phyloP scores from a whole-genome alignment of 139 green algal genomes.

The Coccomyxa sp. region DNA sequence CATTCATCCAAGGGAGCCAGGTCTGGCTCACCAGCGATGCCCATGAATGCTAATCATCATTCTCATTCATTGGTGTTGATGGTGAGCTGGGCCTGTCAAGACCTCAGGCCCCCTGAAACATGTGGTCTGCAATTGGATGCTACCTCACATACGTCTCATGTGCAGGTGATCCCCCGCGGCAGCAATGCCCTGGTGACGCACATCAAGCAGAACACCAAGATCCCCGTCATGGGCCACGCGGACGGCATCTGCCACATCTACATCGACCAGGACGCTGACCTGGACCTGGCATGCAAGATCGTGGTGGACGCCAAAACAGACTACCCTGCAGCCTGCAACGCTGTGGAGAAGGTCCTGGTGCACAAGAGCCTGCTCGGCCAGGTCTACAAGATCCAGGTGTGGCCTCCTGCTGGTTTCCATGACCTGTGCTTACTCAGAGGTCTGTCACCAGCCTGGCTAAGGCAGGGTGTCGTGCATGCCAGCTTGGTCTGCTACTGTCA shows the following conservation, averaged over 20 bases:
- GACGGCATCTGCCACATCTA: constrained; percentile 99
- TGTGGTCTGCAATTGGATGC: too few relatives aligned
- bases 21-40: too few relatives aligned
- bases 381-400: constrained; percentile 23
- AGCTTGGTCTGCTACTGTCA: too few relatives aligned
- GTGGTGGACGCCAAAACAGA: constrained; percentile 90
- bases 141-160: not conserved
- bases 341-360: constrained; percentile 91
- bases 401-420: too few relatives aligned
- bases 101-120: too few relatives aligned
- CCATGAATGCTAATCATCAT: too few relatives aligned
- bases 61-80: too few relatives aligned
- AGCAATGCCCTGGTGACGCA: constrained; percentile 80
- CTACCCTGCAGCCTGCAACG: constrained; percentile 98
- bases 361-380: constrained; percentile 44
- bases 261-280: constrained; percentile 75
- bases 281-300: constrained; percentile 54
- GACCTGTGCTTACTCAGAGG: not conserved
- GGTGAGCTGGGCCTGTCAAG: too few relatives aligned
- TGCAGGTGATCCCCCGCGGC: constrained; percentile 87
- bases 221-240: constrained; percentile 96
- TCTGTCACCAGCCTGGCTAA: too few relatives aligned
- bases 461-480: too few relatives aligned
- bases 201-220: constrained; percentile 92
- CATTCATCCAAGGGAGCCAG: too few relatives aligned